Evolutionary conservation across 495 filamentous ascomycete species (phyloP), one percentile per base, ranked within the genome.

Genomic region (Bathelium albidoporum): DNA sequence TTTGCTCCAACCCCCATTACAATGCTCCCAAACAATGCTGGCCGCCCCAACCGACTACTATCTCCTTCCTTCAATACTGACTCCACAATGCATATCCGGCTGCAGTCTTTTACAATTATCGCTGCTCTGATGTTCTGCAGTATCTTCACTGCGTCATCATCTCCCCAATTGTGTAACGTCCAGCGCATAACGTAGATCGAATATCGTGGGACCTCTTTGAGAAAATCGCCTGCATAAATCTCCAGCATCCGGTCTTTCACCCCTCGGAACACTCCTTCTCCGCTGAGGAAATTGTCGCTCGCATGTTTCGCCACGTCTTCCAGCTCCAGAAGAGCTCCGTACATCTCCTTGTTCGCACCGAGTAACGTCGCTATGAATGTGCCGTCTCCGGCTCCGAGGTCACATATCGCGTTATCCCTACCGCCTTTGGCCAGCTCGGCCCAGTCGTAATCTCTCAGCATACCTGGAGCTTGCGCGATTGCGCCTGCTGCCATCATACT

Each of bases 401-500:
- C 70, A 1, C 68, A 20, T 2, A 74, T 59, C 2, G 52, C 59
- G 44, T n/a, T 49, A n/a, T 49, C 44, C n/a, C 44, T 49, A 4
- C 44, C 44, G 2, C 18, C 41, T 29, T 64, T 64, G 26, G 44
- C 63, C 41, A 63, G 62, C 62, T 70, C 69, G 10, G 68, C 64
- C 73, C 72, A 75, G 1, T 68, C 69, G 60, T 74, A 75, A 59
- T 74, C 72, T 28, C 59, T 67, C 7, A 76, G 31, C 24, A 74
- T 72, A 16, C 73, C 73, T 1, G 73, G 73, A 1, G 68, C 71
- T 62, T 70, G 65, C 0, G 73, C 74, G 9, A 64, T 64, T 1
- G 71, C 71, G 49, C 72, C 73, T 7, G 64, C 71, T 20, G 73
- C 61, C 18, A 76, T 52, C 1, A 73, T 72, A 22, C 34, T 59